Percentiles rank a stretch among this genome's conserved stretches.
Conservation (phyloP, 2,329 filamentous ascomycete species). For the Pseudopithomyces maydicus region DNA sequence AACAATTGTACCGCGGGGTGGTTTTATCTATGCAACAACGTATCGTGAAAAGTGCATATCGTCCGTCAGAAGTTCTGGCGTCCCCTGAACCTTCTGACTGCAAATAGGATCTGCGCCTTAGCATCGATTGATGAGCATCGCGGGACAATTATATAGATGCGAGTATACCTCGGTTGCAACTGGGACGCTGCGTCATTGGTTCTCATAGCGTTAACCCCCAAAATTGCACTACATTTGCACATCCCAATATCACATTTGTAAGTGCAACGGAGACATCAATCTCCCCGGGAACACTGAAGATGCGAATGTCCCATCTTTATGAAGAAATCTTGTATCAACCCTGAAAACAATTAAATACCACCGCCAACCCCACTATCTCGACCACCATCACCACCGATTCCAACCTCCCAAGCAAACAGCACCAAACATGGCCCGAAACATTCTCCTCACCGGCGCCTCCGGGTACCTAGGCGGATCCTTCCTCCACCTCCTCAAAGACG, state of each 20-base stretch:
- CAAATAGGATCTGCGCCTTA: neutral
- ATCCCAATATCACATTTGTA: slow-evolving; percentile 2
- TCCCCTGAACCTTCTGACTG: neutral
- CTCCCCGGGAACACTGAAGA: neutral
- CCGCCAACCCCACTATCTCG: neutral
- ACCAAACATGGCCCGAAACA: slow-evolving; percentile 40
- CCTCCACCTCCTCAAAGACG: slow-evolving; percentile 46
- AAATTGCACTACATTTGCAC: neutral
- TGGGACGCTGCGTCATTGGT: neutral
- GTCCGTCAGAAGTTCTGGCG: neutral
- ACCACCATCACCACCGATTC: neutral
- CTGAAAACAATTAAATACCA: neutral
- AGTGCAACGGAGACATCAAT: neutral
- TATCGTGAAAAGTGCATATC: neutral
- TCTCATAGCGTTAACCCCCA: neutral
- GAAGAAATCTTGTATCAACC: neutral
- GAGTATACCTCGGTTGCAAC: neutral
- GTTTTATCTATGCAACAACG: neutral
- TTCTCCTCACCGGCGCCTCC: slow-evolving; percentile 58
- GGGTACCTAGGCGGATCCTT: slow-evolving; percentile 60
- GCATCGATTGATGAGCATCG: no score
- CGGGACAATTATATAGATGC: no score
- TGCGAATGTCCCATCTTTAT: neutral
- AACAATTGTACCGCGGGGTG: neutral
- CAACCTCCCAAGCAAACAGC: neutral